phyloP scores from a whole-genome alignment of 352 stramenopile genomes.

The Pythium coloratum region DNA sequence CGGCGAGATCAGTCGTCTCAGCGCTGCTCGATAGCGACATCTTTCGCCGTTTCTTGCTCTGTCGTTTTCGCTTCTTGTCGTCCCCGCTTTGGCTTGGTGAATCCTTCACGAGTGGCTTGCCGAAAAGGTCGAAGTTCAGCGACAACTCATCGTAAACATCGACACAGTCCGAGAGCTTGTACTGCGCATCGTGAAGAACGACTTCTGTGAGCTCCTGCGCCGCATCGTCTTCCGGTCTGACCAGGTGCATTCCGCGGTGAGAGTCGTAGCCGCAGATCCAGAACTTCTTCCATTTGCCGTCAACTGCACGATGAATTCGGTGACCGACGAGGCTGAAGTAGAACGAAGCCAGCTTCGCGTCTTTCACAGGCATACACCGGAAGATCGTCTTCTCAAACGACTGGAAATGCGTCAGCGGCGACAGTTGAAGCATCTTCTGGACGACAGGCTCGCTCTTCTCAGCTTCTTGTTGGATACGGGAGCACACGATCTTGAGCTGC shows the following conservation, averaged over 20 bases:
- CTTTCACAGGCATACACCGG: conserved; percentile 53
- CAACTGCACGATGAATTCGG: conserved; percentile 68
- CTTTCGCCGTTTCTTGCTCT: conserved; percentile 52
- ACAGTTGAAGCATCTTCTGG: conserved; percentile 57
- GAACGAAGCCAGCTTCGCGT: conserved; percentile 50
- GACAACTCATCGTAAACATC: conserved; percentile 49
- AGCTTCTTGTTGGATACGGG: conserved; percentile 1
- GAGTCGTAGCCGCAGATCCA: conserved; percentile 69
- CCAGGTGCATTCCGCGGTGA: conserved; percentile 51
- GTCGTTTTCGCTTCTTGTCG: conserved; percentile 62
- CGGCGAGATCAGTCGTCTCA: background rate
- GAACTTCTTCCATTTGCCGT: conserved; percentile 83
- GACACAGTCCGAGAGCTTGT: conserved; percentile 50
- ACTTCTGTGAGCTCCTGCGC: conserved; percentile 56
- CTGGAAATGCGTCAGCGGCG: conserved; percentile 79
- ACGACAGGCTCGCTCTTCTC: conserved; percentile 18
- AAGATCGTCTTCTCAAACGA: conserved; percentile 84
- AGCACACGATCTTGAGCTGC: conserved; percentile 60
- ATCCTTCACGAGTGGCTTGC: conserved; percentile 23
- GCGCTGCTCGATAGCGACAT: conserved; percentile 13
- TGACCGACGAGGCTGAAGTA: conserved; percentile 75
- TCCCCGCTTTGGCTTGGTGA: conserved; percentile 16
- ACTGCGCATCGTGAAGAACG: conserved; percentile 80
- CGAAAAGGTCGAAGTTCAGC: conserved; percentile 56
- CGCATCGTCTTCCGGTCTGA: conserved; percentile 47